Percentiles rank a stretch among this genome's conserved stretches.
Conservation (phyloP, 345 rosid species). For the Ailanthus altissimus region DNA sequence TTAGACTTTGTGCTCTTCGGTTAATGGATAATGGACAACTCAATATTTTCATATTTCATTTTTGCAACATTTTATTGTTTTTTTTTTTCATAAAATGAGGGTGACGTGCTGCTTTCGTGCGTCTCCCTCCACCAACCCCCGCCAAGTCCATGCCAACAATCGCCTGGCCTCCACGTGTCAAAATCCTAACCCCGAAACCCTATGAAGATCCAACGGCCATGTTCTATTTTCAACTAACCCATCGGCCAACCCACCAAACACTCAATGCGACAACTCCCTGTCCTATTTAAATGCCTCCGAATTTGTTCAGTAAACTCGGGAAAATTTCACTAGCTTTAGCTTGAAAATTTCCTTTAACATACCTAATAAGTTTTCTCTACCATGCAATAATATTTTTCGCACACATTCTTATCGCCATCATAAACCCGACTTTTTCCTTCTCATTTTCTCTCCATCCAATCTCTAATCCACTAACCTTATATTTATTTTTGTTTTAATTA, state of each 20-base stretch:
- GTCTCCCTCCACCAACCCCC: slow-evolving; percentile 16
- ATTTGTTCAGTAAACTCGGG: slow-evolving; percentile 27
- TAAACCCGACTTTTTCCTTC: not conserved
- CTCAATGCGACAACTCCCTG: slow-evolving; percentile 8
- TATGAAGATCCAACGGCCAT: slow-evolving; percentile 39
- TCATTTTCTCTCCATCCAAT: not conserved
- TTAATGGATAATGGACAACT: no score
- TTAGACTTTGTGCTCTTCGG: no score
- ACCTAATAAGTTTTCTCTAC: no score
- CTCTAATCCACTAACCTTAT: no score
- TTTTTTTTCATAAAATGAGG: no score
- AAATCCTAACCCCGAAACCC: slow-evolving; percentile 4
- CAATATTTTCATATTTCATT: no score
- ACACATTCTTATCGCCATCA: not conserved
- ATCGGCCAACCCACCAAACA: slow-evolving; percentile 41
- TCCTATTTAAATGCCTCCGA: slow-evolving; percentile 31
- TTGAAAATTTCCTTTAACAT: slow-evolving; percentile 38
- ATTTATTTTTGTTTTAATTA: no score
- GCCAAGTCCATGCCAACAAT: not conserved
- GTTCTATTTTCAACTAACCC: slow-evolving; percentile 39
- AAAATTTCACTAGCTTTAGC: slow-evolving; percentile 20
- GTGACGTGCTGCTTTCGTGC: slow-evolving; percentile 23
- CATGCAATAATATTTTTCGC: not conserved
- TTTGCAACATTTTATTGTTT: no score
- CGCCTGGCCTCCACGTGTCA: slow-evolving; percentile 22